Evolutionary conservation across 129 eudicot species (phyloP).

Genomic region (Logfia minima): DNA sequence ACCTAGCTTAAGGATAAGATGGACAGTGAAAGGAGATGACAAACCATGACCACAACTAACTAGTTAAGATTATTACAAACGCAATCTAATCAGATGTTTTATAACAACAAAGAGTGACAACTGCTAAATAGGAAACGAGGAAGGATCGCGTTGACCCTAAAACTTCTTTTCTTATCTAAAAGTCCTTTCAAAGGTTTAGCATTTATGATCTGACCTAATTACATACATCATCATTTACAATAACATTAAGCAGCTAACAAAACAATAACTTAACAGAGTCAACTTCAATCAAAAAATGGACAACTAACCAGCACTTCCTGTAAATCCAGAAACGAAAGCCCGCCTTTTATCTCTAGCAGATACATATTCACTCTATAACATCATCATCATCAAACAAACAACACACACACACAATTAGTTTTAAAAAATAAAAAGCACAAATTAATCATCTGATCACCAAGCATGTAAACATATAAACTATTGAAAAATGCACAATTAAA

Average conservation of each 20-base stretch:
- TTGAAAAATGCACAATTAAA: neutral
- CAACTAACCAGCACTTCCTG: conserved; percentile 82
- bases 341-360: conserved; percentile 90
- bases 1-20: too few species aligned
- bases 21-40: too few species aligned
- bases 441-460: conserved; percentile 17
- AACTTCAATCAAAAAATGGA: neutral
- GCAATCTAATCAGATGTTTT: too few species aligned
- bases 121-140: too few species aligned
- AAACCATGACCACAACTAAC: too few species aligned
- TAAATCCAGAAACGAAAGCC: conserved; percentile 86
- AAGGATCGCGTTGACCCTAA: too few species aligned
- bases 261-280: neutral
- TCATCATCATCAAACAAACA: conserved; percentile 18
- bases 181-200: neutral
- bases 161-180: too few species aligned
- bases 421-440: neutral
- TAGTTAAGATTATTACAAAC: too few species aligned
- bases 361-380: conserved; percentile 87
- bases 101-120: too few species aligned
- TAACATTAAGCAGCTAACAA: neutral
- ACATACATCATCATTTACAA: neutral
- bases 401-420: neutral
- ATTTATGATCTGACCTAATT: neutral
- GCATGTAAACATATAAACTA: conserved; percentile 1